Evolutionary conservation across 1,284 basidiomycete genomes (phyloP), one percentile per base, ranked within the genome.

Genomic region (Coniophora puteana): DNA sequence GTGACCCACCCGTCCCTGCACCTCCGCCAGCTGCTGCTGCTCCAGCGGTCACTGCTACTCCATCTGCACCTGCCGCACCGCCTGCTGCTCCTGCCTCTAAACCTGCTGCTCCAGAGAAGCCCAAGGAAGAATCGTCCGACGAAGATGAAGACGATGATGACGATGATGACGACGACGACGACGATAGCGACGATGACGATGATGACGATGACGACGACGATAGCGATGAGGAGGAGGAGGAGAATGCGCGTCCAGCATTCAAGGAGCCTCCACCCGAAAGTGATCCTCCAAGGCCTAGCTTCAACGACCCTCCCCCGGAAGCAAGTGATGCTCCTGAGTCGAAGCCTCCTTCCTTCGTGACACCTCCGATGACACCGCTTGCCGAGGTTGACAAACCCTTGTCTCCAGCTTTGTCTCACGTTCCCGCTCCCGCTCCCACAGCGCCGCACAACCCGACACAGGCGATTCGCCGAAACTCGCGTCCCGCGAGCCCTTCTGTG

Each of bases 401-500:
- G n/a, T n/a, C n/a, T n/a, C 37, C 57, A 27, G 44, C 57, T 27
- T 51, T 64, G 29, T n/a, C n/a, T n/a, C n/a, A n/a, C n/a, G n/a
- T n/a, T n/a, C 39, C 51, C 38, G 57, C 62, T 21, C 63, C 63
- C 4, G 51, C 63, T 8, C 73, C 73, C 4, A 65, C 69, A 23
- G 71, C 69, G 8, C 75, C 74, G 5, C 52, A 56, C 37, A 71
- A 72, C 45, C 66, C 62, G 25, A 68, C 67, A 12, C 59, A 55
- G 37, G 47, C 54, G 8, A 45, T 67, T 12, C 59, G 61, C 22
- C 51, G 62, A 20, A 52, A 58, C 38, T 54, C 43, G 33, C 71
- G 71, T 23, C 75, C 70, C 49, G 65, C 72, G 8, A 69, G 75
- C 5, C 72, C 75, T 13, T 56, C 66, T 44, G 31, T 57, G 14